Evolutionary conservation across 164 flowering plant genomes (phyloP), one percentile per base, ranked within the genome.

Genomic region (Chimonanthus praecox): DNA sequence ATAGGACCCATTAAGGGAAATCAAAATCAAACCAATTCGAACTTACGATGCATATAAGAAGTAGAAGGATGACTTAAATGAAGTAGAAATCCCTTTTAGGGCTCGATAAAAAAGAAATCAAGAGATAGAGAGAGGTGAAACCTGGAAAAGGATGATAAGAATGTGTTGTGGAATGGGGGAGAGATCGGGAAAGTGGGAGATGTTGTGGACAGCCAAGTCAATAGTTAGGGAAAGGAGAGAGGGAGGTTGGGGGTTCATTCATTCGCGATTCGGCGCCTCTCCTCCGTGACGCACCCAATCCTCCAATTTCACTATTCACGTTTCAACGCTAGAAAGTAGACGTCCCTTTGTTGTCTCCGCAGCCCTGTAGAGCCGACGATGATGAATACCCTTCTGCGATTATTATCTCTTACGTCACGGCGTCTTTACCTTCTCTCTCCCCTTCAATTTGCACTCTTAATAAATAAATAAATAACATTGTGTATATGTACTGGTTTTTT

Each of bases 191-290:
- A 75, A 62, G 63, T 63, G n/a, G 15, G 73, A 44, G 73, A 75
- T 70, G 70, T 75, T 62, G 3, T 45, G 20, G 33, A 75, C 64
- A 45, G 73, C 77, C 64, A 69, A 70, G 73, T 69, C 77, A 70
- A 75, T 62, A 46, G 77, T 21, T 4, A 75, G 77, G 63, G 77
- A 70, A 62, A 75, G 73, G 44, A 75, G 77, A 3, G 77, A 75
- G 8, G 77, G 77, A 33, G 77, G 77, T 49, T 54, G 70, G 33
- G 33, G 33, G 33, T 33, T 33, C 77, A 70, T 70, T 64, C 69
- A 64, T 63, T 16, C 66, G 44, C 18, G 44, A 9, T 8, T 33
- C 13, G 47, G 49, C 5, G 49, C 7, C 68, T 61, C 72, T 44
- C 45, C 66, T 6, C 70, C 46, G 63, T 13, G 3, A 11, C 73